Percentiles rank a stretch among this genome's conserved stretches.
phyloP scores from a whole-genome alignment of 192 early-diverging fungal genomes.

The Backusella parvicylindrica region DNA sequence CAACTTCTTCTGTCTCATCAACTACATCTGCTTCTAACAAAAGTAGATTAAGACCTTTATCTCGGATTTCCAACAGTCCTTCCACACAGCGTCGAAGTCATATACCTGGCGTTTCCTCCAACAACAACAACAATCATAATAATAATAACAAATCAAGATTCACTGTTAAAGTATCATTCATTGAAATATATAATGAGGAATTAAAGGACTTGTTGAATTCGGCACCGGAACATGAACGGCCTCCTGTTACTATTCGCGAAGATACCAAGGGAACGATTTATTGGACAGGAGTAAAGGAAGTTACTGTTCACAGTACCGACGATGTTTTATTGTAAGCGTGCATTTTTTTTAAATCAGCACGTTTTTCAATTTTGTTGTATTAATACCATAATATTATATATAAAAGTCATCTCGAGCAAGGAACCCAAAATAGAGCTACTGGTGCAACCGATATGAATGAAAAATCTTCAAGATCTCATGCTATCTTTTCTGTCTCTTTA shows the following conservation, averaged over 20 bases:
- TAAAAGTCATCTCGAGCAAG: constrained; percentile 54
- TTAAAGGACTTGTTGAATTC: constrained; percentile 84
- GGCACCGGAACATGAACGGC: constrained; percentile 47
- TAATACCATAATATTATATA: neutral
- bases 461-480: constrained; percentile 91
- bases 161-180: constrained; percentile 73
- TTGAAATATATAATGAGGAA: constrained; percentile 97
- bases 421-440: constrained; percentile 61
- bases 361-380: constrained; percentile 5
- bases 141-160: constrained; percentile 12
- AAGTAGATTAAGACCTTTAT: constrained; percentile 24
- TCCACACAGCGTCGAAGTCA: neutral
- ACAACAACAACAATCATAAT: neutral
- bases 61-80: constrained; percentile 12
- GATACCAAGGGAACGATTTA: constrained; percentile 84
- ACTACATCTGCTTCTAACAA: constrained; percentile 31
- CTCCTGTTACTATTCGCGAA: constrained; percentile 69
- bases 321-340: constrained; percentile 64
- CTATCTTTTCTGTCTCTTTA: constrained; percentile 91
- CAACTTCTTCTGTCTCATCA: constrained; percentile 82
- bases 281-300: constrained; percentile 80
- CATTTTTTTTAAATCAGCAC: neutral
- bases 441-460: constrained; percentile 97
- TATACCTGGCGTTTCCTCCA: neutral
- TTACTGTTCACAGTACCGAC: constrained; percentile 59